A percentile compares a stretch with the other conserved stretches of the same genome.
Conservation (phyloP, 352 stramenopile species). For the Globisporangium viniferum region DNA sequence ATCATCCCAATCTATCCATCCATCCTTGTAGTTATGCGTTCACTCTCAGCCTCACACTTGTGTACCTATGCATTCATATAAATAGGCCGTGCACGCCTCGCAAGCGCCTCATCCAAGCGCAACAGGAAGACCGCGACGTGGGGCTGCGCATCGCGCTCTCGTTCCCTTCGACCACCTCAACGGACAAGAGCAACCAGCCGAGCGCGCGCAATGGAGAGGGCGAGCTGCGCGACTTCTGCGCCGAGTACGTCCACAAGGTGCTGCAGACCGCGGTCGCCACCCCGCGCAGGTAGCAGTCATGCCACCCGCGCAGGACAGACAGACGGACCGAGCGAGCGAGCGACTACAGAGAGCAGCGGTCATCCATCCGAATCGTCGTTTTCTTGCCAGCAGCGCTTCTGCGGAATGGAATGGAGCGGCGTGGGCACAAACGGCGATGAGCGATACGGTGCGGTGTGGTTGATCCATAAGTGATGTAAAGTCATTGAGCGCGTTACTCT, state of each 20-base stretch:
- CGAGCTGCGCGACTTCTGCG: constrained; percentile 7
- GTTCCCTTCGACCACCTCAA: constrained; percentile 1
- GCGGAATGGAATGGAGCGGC: not conserved
- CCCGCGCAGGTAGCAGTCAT: not conserved
- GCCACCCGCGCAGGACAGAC: not conserved
- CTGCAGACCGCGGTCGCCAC: constrained; percentile 1
- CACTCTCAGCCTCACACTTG: not conserved
- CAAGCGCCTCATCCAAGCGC: constrained; percentile 57
- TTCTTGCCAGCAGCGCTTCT: not conserved
- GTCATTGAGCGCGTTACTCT: not conserved
- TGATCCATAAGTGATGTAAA: not conserved
- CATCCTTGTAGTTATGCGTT: not conserved
- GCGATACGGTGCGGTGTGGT: not conserved
- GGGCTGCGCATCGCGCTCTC: constrained; percentile 10
- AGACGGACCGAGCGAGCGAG: not conserved
- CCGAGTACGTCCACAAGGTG: constrained; percentile 2
- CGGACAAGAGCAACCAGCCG: constrained; percentile 6
- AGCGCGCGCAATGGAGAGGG: not conserved
- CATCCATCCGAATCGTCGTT: not conserved
- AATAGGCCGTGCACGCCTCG: constrained; percentile 57
- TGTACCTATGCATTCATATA: not conserved
- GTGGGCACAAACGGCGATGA: not conserved
- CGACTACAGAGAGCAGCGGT: not conserved
- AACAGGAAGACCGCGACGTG: constrained; percentile 50
- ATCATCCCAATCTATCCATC: not conserved